Evolutionary conservation across 2,329 filamentous ascomycete species (phyloP).

Genomic region (Cladosporium colombiae): DNA sequence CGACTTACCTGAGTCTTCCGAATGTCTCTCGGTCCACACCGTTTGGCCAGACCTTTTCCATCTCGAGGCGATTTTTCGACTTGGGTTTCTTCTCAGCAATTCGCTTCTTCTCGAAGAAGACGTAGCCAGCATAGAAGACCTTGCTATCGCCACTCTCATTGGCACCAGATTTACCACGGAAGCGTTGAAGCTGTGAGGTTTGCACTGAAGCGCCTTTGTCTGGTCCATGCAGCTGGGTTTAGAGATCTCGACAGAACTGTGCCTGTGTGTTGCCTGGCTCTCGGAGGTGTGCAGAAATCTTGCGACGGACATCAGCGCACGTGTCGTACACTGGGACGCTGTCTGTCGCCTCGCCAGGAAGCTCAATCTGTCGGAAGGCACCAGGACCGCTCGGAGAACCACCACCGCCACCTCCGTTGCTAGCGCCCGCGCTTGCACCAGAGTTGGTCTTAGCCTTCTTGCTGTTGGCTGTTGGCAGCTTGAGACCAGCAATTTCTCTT

Average conservation of each 20-base stretch:
- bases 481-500: constrained; percentile 52
- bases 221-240: constrained; percentile 42
- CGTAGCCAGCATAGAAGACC: constrained; percentile 39
- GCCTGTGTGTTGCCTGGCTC: constrained; percentile 54
- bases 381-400: background rate
- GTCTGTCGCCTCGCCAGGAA: constrained; percentile 52
- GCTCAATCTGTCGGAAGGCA: constrained; percentile 43
- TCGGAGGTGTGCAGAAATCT: constrained; percentile 55
- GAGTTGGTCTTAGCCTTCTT: constrained; percentile 2
- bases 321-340: constrained; percentile 56
- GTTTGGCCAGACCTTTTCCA: constrained; percentile 39
- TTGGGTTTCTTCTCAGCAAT: constrained; percentile 54
- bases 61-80: constrained; percentile 47
- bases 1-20: constrained; percentile 12
- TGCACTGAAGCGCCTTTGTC: constrained; percentile 40
- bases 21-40: constrained; percentile 24
- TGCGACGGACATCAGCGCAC: constrained; percentile 59
- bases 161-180: constrained; percentile 53
- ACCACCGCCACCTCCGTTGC: constrained; percentile 7
- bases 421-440: constrained; percentile 19
- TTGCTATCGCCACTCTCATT: constrained; percentile 51
- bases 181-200: constrained; percentile 50
- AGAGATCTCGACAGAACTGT: constrained; percentile 50
- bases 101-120: constrained; percentile 60
- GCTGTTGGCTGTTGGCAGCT: constrained; percentile 34